Percentiles rank a stretch among this genome's conserved stretches.
phyloP scores from a whole-genome alignment of 2,329 filamentous ascomycete species.

The Diaporthe eres region DNA sequence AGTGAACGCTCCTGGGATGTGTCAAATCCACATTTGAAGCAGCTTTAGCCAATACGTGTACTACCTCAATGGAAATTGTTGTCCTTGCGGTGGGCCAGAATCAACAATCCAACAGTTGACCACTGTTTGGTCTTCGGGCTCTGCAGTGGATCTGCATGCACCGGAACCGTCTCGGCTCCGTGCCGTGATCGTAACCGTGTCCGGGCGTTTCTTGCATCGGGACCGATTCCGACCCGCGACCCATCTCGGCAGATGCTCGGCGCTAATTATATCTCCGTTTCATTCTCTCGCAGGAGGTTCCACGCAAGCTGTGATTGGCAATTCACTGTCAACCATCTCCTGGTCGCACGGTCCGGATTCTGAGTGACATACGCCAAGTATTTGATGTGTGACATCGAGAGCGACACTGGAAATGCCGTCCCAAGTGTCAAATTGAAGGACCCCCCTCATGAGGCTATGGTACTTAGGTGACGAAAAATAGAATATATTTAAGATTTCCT shows the following conservation, averaged over 20 bases:
- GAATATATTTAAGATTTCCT: no score
- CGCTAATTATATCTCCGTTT: not conserved
- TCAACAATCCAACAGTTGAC: not conserved
- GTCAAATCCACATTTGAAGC: not conserved
- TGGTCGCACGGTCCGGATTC: no score
- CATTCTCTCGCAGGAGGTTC: not conserved
- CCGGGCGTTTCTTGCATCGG: not conserved
- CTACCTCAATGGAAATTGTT: not conserved
- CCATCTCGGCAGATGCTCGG: not conserved
- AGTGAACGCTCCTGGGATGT: not conserved
- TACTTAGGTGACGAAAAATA: no score
- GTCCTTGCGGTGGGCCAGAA: not conserved
- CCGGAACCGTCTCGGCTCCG: slow-evolving; percentile 18
- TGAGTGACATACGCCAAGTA: not conserved
- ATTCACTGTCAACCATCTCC: not conserved
- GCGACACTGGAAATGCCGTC: not conserved
- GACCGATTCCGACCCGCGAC: not conserved
- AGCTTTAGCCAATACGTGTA: not conserved
- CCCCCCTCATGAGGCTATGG: no score
- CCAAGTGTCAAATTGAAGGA: no score
- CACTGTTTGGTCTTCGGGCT: not conserved
- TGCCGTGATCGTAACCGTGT: not conserved
- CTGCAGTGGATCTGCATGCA: not conserved
- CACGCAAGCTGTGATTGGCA: not conserved
- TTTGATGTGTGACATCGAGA: not conserved